Base-by-base conservation (phyloP, 345 rosid species). In the Euphorbia pulcherrima region DNA sequence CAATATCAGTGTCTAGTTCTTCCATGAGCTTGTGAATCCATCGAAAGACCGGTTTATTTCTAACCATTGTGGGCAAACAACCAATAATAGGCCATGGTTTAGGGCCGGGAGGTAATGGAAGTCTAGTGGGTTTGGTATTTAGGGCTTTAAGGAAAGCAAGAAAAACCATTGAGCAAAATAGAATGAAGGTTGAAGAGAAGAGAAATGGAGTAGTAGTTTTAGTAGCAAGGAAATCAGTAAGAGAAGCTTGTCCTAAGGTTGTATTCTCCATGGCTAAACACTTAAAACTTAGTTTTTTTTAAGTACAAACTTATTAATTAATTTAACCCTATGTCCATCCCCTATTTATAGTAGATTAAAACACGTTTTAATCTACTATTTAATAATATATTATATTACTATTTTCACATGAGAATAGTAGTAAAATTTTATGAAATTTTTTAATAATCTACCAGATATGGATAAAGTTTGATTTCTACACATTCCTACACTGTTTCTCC, bases 71-170 rank as follows among this genome's bases (percentile, higher is more conserved):
- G 74, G 75, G 50, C 50, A 44, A 44, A 74, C 41, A 77, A 24
- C 86, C 85, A 20, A 83, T 56, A 20, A 85, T 0, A 2, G 88
- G 82, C 85, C 85, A 77, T 39, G 79, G 65, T 39, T 70, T 79
- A 0, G 83, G 83, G 0, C 84, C 77, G 0, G 83, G 84, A 24
- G 84, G 88, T 14, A 66, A n/a, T 20, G 29, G 44, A 17, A 18
- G 27, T 37, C 21, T 12, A 24, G 10, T 60, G 10, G 33, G 20
- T 37, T 60, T 24, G 18, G 11, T 2, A 33, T 44, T 44, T 16
- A 44, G 3, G 18, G 16, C 12, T 44, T 44, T 44, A 0, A 44
- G 1, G 50, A 11, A 44, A 44, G 50, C 16, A 44, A 44, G 50
- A 44, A 44, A 44, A 44, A 44, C 17, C 50, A 44, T 44, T 44